These are phyloP conservation scores for Monosporascus sp. DNA, from an alignment of 2,329 filamentous ascomycete species.

Conservation along the genomic window DNA sequence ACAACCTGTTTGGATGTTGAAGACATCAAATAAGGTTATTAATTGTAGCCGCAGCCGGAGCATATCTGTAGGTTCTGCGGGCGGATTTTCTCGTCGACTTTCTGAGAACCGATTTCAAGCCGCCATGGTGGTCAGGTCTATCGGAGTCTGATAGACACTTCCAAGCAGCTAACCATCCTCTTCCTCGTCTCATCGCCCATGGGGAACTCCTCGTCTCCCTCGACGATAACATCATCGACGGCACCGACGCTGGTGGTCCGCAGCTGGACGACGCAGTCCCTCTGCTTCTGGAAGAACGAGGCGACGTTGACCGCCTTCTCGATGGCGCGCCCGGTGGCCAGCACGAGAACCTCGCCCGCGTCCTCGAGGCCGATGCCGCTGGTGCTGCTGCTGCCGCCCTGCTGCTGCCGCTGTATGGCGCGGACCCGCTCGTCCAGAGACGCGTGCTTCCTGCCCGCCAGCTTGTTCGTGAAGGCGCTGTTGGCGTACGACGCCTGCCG, in stretches of 20 bases:
- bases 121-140: slow-evolving; percentile 16
- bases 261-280: slow-evolving; percentile 52
- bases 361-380: slow-evolving; percentile 27
- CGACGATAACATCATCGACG: slow-evolving; percentile 59
- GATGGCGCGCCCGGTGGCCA: slow-evolving; percentile 64
- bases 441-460: slow-evolving; percentile 42
- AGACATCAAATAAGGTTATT: too few relatives aligned
- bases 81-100: not conserved
- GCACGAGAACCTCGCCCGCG: slow-evolving; percentile 49
- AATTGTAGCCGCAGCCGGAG: not conserved
- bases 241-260: slow-evolving; percentile 59
- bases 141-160: slow-evolving; percentile 42
- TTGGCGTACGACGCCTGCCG: slow-evolving; percentile 27
- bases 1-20: too few relatives aligned
- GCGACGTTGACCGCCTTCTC: slow-evolving; percentile 58
- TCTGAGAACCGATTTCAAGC: not conserved
- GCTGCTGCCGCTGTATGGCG: slow-evolving; percentile 29
- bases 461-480: slow-evolving; percentile 21
- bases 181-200: slow-evolving; percentile 29
- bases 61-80: not conserved
- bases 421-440: slow-evolving; percentile 42
- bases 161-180: slow-evolving; percentile 46
- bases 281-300: slow-evolving; percentile 58
- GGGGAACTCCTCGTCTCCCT: slow-evolving; percentile 27
- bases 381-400: slow-evolving; percentile 19